Base-by-base conservation (phyloP, 2,329 filamentous ascomycete species). In the Diaporthe destruens region DNA sequence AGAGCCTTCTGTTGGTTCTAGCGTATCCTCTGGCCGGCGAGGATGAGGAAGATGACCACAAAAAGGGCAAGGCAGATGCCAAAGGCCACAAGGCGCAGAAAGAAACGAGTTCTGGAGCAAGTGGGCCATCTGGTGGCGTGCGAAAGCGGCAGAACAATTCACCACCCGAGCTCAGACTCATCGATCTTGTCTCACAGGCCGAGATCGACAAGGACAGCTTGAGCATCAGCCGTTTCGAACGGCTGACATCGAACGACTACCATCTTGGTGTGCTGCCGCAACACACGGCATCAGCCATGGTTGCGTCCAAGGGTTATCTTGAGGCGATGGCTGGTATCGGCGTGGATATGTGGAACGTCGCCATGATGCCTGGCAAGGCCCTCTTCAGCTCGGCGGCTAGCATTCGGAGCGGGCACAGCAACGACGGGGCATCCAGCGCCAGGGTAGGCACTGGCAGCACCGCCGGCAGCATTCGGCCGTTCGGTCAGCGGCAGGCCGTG, bases 371-470 rank as follows among this genome's bases (percentile, higher is more conserved):
- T 1, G 94, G 92, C 44, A 74, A 74, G 66, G 89, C 94, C 1
- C 89, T 99, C 1, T 97, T 99, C 80, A 95, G 90, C 78, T 98
- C 95, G 16, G 91, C 91, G 9, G 94, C 93, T 18, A 98, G 95
- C 79, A 88, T 97, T 72, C 87, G 80, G 71, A 92, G 90, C 77
- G 86, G 81, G 69, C 85, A 86, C 67, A 92, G 89, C 75, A 89
- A 88, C 9, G 92, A 93, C 42, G 89, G 87, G 25, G 82, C 82
- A 2, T 89, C 90, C 2, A 86, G 83, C 70, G 84, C 85, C 6
- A 86, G 84, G 75, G 81, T 81, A 1, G 79, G 84, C 8, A n/a
- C 61, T 12, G 61, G 61, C 14, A 85, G 85, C 57, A 78, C 77
- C 4, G 75, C 79, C 6, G 81, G 79, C 7, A 85, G 82, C 69